phyloP scores from a whole-genome alignment of 108 stramenopile species.

The Seminavis robusta region DNA sequence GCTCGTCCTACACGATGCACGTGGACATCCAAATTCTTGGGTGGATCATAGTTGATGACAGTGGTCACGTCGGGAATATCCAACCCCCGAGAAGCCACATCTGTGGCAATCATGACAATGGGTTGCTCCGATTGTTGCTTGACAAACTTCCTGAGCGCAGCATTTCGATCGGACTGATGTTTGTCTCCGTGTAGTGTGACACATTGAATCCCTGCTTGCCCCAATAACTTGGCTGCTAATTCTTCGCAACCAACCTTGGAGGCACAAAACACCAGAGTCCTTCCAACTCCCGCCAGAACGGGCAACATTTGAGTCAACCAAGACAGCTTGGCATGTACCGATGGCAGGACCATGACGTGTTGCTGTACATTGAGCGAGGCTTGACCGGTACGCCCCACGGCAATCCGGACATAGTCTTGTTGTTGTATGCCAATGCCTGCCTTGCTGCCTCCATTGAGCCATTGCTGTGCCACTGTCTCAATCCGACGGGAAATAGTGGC shows the following conservation, averaged over 20 bases:
- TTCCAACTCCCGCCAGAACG: constrained; percentile 47
- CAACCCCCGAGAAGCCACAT: constrained; percentile 97
- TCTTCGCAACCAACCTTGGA: constrained; percentile 67
- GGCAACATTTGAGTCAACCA: constrained; percentile 76
- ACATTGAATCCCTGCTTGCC: neutral
- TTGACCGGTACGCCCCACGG: constrained; percentile 69
- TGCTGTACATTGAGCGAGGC: constrained; percentile 72
- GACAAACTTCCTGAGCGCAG: constrained; percentile 82
- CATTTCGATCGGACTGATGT: constrained; percentile 88
- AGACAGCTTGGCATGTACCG: constrained; percentile 43
- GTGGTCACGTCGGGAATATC: constrained; percentile 91
- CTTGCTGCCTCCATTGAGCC: constrained; percentile 56
- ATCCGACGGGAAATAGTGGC: constrained; percentile 69
- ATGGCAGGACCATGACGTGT: constrained; percentile 75
- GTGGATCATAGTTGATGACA: constrained; percentile 92
- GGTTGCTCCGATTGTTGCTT: too few species aligned
- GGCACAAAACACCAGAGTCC: constrained; percentile 80
- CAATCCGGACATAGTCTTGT: constrained; percentile 51
- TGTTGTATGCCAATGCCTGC: too few species aligned
- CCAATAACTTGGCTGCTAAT: constrained; percentile 44
- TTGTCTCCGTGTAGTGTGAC: constrained; percentile 96
- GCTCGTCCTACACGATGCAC: constrained; percentile 97
- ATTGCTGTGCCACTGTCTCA: constrained; percentile 53
- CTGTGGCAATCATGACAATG: constrained; percentile 96
- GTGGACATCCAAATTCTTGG: constrained; percentile 88